Base-by-base conservation (phyloP, 1,139 yeast genomes). In the Suhomyces anneliseae region DNA sequence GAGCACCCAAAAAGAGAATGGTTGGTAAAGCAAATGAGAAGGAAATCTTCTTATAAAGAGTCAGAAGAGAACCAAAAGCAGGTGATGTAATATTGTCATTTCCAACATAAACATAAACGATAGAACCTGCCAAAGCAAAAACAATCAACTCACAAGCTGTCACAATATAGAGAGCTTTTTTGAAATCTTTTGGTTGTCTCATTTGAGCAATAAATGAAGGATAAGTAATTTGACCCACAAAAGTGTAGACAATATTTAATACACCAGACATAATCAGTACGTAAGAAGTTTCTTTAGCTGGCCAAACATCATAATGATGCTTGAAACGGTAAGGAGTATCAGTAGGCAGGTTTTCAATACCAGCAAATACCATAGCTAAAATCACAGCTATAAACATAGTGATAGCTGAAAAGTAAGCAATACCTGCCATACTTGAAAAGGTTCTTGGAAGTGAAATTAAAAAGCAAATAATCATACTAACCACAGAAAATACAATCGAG, bases 21-120 rank as follows among this genome's bases (percentile, higher is more conserved):
- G 87, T 81, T 43, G 86, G 87, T 32, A 82, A 66, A 0, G 84
- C 83, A 59, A 82, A 80, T n/a, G 84, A 74, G 55, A 80, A 82
- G 2, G 85, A 77, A 47, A 79, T 71, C 54, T 78, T 78, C 64
- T 79, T 79, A 64, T 68, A 79, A 38, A 64, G 61, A 3, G 73
- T 72, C 6, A 59, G 52, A 44, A 82, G 65, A 2, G 84, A 72
- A 1, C 85, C 86, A 56, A 79, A 81, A 0, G 85, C 85, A 0
- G 86, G 86, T 0, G 85, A 78, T 3, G 81, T 74, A 46, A 81
- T 73, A 57, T 81, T 79, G 34, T 65, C 70, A 49, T 75, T 68
- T 19, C 86, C 86, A 37, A 79, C 82, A 53, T 80, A 81, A 38
- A 81, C 84, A 54, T 82, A 81, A 27, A 81, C 67, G 45, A 81